Percentiles rank a stretch among this genome's conserved stretches.
These are phyloP conservation scores for Onygenales sp. DNA, from an alignment of 2,329 filamentous ascomycete species.

Conservation along the genomic window DNA sequence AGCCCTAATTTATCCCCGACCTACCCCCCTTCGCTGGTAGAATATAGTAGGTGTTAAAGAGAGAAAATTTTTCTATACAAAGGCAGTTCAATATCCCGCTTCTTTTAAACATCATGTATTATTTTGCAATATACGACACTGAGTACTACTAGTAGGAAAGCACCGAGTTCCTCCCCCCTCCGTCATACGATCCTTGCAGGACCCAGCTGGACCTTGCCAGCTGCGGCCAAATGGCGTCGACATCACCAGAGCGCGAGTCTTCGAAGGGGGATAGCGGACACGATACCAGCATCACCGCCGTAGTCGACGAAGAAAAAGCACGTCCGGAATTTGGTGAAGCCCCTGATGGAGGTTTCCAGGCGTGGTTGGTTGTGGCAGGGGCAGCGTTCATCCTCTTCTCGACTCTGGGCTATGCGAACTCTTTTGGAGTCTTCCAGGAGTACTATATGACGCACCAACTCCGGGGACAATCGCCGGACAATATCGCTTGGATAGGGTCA, in stretches of 20 bases:
- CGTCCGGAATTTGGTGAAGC: conserved; percentile 19
- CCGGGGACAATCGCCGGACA: conserved; percentile 17
- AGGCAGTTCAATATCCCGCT: not conserved
- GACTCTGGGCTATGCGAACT: conserved; percentile 35
- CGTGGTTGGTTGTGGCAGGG: conserved; percentile 21
- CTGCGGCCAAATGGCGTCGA: not conserved
- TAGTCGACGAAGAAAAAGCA: not conserved
- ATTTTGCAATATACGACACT: not conserved
- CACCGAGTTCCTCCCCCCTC: not conserved
- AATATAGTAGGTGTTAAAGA: not conserved
- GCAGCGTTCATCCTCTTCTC: conserved; percentile 26
- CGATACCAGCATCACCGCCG: not conserved
- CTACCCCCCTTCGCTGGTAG: too few relatives aligned
- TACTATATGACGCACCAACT: conserved; percentile 35
- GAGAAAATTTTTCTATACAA: not conserved
- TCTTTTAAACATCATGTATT: not conserved
- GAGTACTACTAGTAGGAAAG: too few relatives aligned
- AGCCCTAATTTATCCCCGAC: too few relatives aligned
- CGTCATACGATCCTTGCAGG: not conserved
- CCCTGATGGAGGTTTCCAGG: conserved; percentile 16
- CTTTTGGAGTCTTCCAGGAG: conserved; percentile 37
- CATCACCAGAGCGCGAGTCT: not conserved
- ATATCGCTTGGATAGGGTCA: conserved; percentile 38
- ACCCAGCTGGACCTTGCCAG: too few relatives aligned
- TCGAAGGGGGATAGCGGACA: not conserved